Percentiles rank a stretch among this genome's conserved stretches.
These are phyloP conservation scores for Azolla pinnata DNA, from an alignment of 75 land plant genomes.

Conservation along the genomic window DNA sequence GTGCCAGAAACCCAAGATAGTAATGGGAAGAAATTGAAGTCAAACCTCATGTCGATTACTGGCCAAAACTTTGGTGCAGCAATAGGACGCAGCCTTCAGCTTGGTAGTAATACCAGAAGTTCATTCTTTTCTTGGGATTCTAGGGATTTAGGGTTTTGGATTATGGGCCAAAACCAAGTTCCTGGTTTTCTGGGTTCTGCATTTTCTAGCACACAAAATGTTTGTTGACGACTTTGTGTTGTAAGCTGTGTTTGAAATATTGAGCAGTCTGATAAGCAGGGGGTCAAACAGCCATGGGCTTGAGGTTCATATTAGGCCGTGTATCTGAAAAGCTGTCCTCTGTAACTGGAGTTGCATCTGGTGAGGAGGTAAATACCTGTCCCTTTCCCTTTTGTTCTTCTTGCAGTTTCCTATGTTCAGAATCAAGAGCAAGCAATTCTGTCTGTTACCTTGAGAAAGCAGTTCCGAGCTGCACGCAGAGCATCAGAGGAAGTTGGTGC, in stretches of 20 bases:
- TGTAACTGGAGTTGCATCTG: conserved; percentile 49
- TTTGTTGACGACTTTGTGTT: no score
- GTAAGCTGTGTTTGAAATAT: no score
- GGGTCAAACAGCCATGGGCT: conserved; percentile 69
- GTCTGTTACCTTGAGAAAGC: conserved; percentile 3
- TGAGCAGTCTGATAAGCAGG: conserved; percentile 29
- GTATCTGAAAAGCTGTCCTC: conserved; percentile 69
- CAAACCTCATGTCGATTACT: conserved; percentile 68
- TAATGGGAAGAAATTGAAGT: conserved; percentile 12
- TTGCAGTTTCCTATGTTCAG: no score
- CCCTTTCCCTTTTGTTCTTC: no score
- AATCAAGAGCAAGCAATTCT: neutral
- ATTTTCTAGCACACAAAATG: no score
- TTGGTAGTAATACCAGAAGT: conserved; percentile 42
- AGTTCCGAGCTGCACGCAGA: conserved; percentile 83
- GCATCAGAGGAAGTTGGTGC: conserved; percentile 72
- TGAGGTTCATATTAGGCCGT: conserved; percentile 58
- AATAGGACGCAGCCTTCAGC: conserved; percentile 58
- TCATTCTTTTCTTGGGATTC: neutral
- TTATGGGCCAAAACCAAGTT: no score
- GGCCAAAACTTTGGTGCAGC: conserved; percentile 60
- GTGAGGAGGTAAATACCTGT: conserved; percentile 64
- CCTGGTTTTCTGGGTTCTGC: no score
- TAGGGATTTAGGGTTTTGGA: neutral
- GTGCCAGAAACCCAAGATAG: conserved; percentile 11